Base-by-base conservation (phyloP, 371 early-diverging fungal species). In the Mucor plumbeus region DNA sequence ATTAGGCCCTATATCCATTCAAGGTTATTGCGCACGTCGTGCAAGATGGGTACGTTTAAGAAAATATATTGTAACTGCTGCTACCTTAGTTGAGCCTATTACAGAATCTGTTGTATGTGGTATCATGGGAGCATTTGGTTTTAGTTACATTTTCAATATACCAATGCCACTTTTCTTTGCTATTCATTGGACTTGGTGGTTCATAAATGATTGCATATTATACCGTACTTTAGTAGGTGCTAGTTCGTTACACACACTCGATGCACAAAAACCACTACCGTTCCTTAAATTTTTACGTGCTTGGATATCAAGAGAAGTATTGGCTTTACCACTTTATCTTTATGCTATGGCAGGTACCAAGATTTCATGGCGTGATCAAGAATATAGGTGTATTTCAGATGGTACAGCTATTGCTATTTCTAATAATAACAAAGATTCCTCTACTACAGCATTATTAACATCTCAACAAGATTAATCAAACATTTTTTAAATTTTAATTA, bases 1-100 rank as follows among this genome's bases (percentile, higher is more conserved):
- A 0, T 75, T 96, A 9, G 96, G 95, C 36, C 73, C 81, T 9
- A 85, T 92, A 71, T 76, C 90, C 0, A 70, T 92, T 8, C 61
- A 71, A 5, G 95, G 94, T 50, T 97, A 93, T 79, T 90, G 92
- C 66, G 69, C 78, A 53, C 87, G 97, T 19, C 87, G 97, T 13
- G 87, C 91, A 17, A 83, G 98, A 61, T 98, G 98, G 98, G 91
- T 91, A 15, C 90, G 98, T 36, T 87, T 95, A 47, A 88, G 98
- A 55, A 97, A 95, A 77, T 96, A 93, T 76, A 92, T 92, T 19
- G 95, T 95, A 10, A 86, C 92, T 0, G 84, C 84, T 11, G 96
- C 95, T 1, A 97, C 97, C 3, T 65, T 95, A 7, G 76, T 91
- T 1, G 98, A 98, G 71, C 98, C 98, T 5, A 85, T 96, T 36